phyloP scores from a whole-genome alignment of 352 stramenopile species.

The Globisporangium heterothallicum region DNA sequence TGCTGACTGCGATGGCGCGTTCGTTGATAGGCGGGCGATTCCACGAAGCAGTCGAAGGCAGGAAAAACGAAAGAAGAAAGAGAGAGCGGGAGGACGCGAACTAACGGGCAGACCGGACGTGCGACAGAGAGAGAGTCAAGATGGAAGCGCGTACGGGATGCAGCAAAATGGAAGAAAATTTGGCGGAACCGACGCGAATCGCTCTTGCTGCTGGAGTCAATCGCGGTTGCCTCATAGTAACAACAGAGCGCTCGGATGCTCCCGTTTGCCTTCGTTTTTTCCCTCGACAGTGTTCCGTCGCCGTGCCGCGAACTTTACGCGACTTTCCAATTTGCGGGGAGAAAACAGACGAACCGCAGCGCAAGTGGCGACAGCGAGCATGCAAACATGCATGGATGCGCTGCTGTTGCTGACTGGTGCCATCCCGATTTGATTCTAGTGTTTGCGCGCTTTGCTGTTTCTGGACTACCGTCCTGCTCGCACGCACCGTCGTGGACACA shows the following conservation, averaged over 20 bases:
- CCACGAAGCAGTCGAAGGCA: background rate
- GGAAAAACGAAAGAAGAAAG: conserved; percentile 2
- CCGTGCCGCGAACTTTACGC: conserved; percentile 10
- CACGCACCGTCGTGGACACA: background rate
- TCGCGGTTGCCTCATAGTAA: too few species aligned
- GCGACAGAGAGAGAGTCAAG: background rate
- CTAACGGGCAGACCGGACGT: background rate
- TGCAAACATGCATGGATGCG: too few species aligned
- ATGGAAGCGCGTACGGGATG: background rate
- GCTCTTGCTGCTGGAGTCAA: too few species aligned
- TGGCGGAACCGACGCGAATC: too few species aligned
- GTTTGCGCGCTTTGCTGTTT: too few species aligned
- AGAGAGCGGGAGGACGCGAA: conserved; percentile 4
- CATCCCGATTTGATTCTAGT: too few species aligned
- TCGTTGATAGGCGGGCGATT: conserved; percentile 1
- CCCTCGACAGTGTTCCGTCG: conserved; percentile 4
- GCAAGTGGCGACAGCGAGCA: too few species aligned
- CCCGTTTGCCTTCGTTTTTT: conserved; percentile 8
- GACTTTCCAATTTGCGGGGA: conserved; percentile 6
- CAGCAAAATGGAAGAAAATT: background rate
- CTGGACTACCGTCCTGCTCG: background rate
- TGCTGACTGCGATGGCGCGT: conserved; percentile 5
- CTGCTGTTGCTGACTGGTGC: too few species aligned
- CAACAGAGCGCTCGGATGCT: background rate
- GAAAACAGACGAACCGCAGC: background rate